Base-by-base conservation (phyloP, 495 filamentous ascomycete genomes). In the Trichoderma reesei region DNA sequence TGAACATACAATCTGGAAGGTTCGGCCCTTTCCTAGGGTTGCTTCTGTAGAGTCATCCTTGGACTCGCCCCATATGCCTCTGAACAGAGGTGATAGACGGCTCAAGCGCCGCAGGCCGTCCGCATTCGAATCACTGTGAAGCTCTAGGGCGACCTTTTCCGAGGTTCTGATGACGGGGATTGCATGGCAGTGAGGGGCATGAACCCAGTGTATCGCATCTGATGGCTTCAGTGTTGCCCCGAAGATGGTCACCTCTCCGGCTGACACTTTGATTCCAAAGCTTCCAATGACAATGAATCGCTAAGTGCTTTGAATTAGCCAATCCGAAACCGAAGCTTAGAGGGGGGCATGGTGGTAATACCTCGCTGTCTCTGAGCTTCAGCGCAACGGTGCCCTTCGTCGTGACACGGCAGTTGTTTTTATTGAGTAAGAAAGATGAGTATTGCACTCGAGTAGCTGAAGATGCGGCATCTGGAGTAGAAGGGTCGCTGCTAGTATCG, bases 181-280 rank as follows among this genome's bases (percentile, higher is more conserved):
- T 6, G 90, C 86, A 72, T 94, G 90, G 9, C 88, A 91, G 42
- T 82, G 85, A 11, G 89, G 87, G 38, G 88, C 87, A 76, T 86
- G 88, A 9, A 93, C 81, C 72, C 85, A 79, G 65, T 87, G 80
- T 0, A 80, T 61, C 2, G 70, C 68, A 16, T 82, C 75, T 0
- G 82, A 82, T 9, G 82, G 71, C 41, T 77, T 77, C 8, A 95
- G 65, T 20, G 81, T 84, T 0, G 89, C 86, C 4, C 90, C 90
- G 68, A 83, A 83, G 33, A 92, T 75, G 44, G 86, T 82, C 34
- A 87, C 85, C 62, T 85, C 79, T 51, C 78, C 78, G 36, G 72
- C 68, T 26, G 78, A 79, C 3, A 93, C 82, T 72, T 82, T 83
- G 26, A 96, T 65, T 61, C 89, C 88, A 75, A 87, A 96, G 65